These are phyloP conservation scores for Kwoniella heveanensis DNA, from an alignment of 768 basidiomycete genomes.

Conservation along the genomic window DNA sequence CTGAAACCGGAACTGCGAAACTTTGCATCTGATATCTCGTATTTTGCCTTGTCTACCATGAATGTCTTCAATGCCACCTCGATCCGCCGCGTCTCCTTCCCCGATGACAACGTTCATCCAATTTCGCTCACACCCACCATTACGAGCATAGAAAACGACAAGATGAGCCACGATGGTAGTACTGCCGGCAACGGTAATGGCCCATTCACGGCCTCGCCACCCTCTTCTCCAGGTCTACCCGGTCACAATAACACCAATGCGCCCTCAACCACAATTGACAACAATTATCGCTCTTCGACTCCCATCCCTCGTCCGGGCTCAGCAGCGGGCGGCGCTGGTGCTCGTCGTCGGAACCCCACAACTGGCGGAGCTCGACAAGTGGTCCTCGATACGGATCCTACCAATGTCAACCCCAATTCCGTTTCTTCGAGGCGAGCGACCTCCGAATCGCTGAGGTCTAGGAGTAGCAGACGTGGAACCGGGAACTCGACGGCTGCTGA, in stretches of 20 bases:
- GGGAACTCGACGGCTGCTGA: constrained; percentile 12
- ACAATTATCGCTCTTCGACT: background rate
- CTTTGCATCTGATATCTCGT: no score
- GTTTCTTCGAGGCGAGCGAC: constrained; percentile 4
- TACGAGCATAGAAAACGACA: background rate
- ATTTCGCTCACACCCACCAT: background rate
- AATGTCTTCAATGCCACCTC: background rate
- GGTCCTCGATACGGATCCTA: background rate
- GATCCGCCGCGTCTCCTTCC: constrained; percentile 21
- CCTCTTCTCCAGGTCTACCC: constrained; percentile 4
- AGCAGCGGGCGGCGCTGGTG: background rate
- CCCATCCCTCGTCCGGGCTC: background rate
- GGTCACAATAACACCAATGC: constrained; percentile 1
- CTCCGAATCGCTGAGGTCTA: background rate
- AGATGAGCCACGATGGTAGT: background rate
- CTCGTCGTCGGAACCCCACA: constrained; percentile 6
- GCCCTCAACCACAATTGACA: background rate
- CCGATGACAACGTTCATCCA: background rate
- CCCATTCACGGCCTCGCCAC: constrained; percentile 17
- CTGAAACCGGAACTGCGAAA: no score
- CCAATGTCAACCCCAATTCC: constrained; percentile 3
- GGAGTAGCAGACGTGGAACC: background rate
- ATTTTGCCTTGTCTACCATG: background rate
- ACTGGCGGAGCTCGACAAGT: background rate
- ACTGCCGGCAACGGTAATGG: background rate